Base-by-base conservation (phyloP, 2,329 filamentous ascomycete species). In the Aspergillus pseudonomiae region DNA sequence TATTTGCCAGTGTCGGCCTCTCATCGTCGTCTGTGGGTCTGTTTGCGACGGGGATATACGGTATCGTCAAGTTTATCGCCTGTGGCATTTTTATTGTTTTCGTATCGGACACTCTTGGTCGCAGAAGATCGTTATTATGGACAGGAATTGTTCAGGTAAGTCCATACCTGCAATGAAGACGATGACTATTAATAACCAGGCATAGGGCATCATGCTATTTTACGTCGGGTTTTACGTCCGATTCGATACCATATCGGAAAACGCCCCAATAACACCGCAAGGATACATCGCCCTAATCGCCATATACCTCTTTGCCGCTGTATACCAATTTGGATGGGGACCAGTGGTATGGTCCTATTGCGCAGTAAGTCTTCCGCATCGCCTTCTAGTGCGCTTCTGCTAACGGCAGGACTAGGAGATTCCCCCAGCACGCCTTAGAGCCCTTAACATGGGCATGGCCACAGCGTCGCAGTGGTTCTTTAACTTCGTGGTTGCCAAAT, bases 31-130 rank as follows among this genome's bases (percentile, higher is more conserved):
- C 55, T 3, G 36, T 46, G 3, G 55, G 55, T 4, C 26, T 45
- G 0, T 57, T 57, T 21, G 39, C 55, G 5, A 46, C 55, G 30
- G 55, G 55, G 30, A 46, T 57, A 32, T 57, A 57, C 55, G 55
- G 55, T 6, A 57, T 57, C 39, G 39, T 57, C 12, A 57, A 57
- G 11, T 43, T 57, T 14, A 16, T 57, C 6, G 9, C 50, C 26
- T 53, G 50, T 24, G 50, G 24, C 4, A 34, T 53, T 3, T 53
- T 53, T 6, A 53, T 53, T 2, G 50, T 34, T 6, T 53, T 53
- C 3, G 50, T 32, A 11, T 53, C 50, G 30, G 50, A 53, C 1
- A 53, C 50, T 0, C 50, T 53, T 7, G 50, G 50, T 1, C 50
- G 50, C 0, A 32, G 50, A 4, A 32, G 10, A 34, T 53, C 50